These are phyloP conservation scores for Candida pini DNA, from an alignment of 805 yeast species.

Conservation along the genomic window DNA sequence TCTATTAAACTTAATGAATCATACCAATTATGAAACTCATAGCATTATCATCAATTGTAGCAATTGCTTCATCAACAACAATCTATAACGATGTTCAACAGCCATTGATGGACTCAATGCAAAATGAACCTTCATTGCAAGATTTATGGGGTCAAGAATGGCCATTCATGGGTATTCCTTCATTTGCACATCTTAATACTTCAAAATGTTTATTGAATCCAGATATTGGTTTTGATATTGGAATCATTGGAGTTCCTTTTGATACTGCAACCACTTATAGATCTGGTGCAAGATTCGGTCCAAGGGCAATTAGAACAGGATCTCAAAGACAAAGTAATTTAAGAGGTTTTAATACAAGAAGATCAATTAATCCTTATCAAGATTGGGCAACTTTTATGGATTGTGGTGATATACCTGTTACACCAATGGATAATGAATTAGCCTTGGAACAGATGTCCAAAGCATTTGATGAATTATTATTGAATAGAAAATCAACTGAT, in stretches of 20 bases:
- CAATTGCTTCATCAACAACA: slow-evolving; percentile 5
- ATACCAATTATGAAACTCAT: too few relatives aligned
- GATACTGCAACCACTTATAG: slow-evolving; percentile 78
- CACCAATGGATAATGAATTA: slow-evolving; percentile 52
- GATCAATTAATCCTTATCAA: slow-evolving; percentile 44
- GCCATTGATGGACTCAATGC: neutral
- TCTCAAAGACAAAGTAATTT: slow-evolving; percentile 64
- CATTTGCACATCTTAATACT: slow-evolving; percentile 70
- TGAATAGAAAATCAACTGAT: slow-evolving; percentile 25
- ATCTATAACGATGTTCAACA: neutral
- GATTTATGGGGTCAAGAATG: slow-evolving; percentile 70
- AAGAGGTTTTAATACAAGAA: slow-evolving; percentile 64
- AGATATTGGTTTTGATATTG: slow-evolving; percentile 55
- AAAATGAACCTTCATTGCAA: slow-evolving; percentile 35
- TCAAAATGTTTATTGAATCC: slow-evolving; percentile 50
- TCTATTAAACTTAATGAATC: too few relatives aligned
- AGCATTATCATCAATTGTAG: slow-evolving; percentile 1
- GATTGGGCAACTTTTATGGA: slow-evolving; percentile 46
- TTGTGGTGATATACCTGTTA: slow-evolving; percentile 54
- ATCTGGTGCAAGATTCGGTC: slow-evolving; percentile 83
- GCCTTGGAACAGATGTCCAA: slow-evolving; percentile 50
- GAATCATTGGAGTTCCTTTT: slow-evolving; percentile 73
- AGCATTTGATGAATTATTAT: slow-evolving; percentile 51
- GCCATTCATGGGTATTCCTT: slow-evolving; percentile 63
- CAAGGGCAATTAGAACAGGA: slow-evolving; percentile 61